A percentile compares a stretch with the other conserved stretches of the same genome.
Evolutionary conservation across 495 filamentous ascomycete species (phyloP).

Genomic region (Penicillium nucicola): DNA sequence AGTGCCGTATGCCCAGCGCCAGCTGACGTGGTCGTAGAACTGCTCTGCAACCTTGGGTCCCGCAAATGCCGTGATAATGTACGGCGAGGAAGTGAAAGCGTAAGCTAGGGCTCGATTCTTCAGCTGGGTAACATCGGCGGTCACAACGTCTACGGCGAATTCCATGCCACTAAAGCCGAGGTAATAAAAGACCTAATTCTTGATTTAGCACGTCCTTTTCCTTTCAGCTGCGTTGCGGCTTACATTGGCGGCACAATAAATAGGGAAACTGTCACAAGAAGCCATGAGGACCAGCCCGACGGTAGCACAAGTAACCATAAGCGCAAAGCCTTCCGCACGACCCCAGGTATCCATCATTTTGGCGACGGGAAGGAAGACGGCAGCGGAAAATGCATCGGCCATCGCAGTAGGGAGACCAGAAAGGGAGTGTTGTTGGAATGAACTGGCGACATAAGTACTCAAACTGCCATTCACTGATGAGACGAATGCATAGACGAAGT

Average conservation of each 20-base stretch:
- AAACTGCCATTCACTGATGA: slow-evolving; percentile 25
- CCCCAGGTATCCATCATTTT: slow-evolving; percentile 68
- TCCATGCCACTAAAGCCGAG: slow-evolving; percentile 50
- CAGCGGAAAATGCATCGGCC: slow-evolving; percentile 51
- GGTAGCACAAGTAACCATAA: slow-evolving; percentile 35
- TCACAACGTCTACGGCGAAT: slow-evolving; percentile 51
- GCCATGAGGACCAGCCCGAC: slow-evolving; percentile 49
- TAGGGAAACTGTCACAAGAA: slow-evolving; percentile 39
- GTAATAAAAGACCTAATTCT: slow-evolving; percentile 41
- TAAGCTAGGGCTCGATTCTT: slow-evolving; percentile 56
- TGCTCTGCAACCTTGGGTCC: slow-evolving; percentile 43
- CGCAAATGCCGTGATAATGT: slow-evolving; percentile 57
- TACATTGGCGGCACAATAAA: slow-evolving; percentile 42
- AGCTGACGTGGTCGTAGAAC: slow-evolving; percentile 45
- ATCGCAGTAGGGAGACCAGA: slow-evolving; percentile 29
- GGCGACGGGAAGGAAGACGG: slow-evolving; percentile 58
- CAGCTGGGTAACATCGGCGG: slow-evolving; percentile 57
- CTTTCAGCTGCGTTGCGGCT: not conserved
- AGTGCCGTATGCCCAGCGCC: slow-evolving; percentile 59
- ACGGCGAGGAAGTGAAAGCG: slow-evolving; percentile 55
- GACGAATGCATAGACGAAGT: slow-evolving; percentile 22
- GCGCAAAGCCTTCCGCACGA: slow-evolving; percentile 47
- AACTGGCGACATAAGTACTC: slow-evolving; percentile 30
- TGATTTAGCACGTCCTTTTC: not conserved
- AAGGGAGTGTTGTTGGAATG: slow-evolving; percentile 31